Base-by-base conservation (phyloP, 78 protist genomes). In the Dictyostelium capitatum region DNA sequence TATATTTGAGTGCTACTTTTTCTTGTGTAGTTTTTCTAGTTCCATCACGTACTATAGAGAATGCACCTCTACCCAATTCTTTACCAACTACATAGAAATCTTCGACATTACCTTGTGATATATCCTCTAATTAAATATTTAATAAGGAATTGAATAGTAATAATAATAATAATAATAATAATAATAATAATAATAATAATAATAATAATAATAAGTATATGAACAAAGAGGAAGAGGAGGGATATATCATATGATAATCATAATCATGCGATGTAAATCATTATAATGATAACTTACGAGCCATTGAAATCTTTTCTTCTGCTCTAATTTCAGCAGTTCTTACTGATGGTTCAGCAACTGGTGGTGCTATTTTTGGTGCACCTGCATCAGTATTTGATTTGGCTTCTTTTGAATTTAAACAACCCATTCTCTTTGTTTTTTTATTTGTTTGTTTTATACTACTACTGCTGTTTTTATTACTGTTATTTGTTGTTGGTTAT, bases 51-150 rank as follows among this genome's bases (percentile, higher is more conserved):
- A 91, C 95, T n/a, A 91, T 90, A 23, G 95, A 91, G 78, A 91
- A 91, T 65, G 95, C 95, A 78, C 95, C 95, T 80, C 95, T 91
- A n/a, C 95, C 95, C 4, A 91, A 57, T 69, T 91, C 95, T 48
- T 79, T 91, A 8, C 90, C 82, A 65, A 91, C 95, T 7, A 83
- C 65, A 48, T 91, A 91, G 67, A 47, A 43, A 46, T 91, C 95
- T n/a, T 91, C 95, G 23, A 91, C 95, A 53, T 79, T 80, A 43
- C 95, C 95, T 30, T 25, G 37, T 41, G 95, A 70, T 17, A 91
- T 83, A 48, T 82, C 95, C 80, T 91, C 95, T 80, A 46, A 43
- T 62, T 30, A 48, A 8, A 20, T 51, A 23, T 59, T 59, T 59
- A 2, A 37, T 28, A 30, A 67, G 32, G 17, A 67, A 28, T 32